These are phyloP conservation scores for Candida frijolesensis DNA, from an alignment of 1,139 yeast genomes.

Conservation along the genomic window DNA sequence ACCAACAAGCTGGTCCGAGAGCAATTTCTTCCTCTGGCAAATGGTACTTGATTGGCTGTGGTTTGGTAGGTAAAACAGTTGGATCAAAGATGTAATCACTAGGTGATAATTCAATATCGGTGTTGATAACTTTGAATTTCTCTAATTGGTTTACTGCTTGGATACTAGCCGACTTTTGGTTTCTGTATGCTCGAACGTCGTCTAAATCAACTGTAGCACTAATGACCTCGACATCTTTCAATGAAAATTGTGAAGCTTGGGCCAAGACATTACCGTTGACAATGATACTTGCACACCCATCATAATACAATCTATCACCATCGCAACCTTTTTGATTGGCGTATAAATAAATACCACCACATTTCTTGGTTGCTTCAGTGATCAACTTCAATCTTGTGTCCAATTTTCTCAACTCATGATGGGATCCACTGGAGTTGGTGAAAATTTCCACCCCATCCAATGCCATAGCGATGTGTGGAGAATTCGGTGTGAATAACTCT, in stretches of 20 bases:
- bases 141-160: slow-evolving; percentile 62
- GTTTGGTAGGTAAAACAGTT: slow-evolving; percentile 58
- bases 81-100: slow-evolving; percentile 61
- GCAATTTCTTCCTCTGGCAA: slow-evolving; percentile 95
- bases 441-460: slow-evolving; percentile 95
- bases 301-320: slow-evolving; percentile 95
- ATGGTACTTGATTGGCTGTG: slow-evolving; percentile 60
- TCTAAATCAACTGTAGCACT: slow-evolving; percentile 92
- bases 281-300: slow-evolving; percentile 93
- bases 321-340: slow-evolving; percentile 98
- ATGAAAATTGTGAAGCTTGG: slow-evolving; percentile 88
- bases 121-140: slow-evolving; percentile 63
- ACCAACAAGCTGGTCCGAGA: slow-evolving; percentile 98
- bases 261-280: slow-evolving; percentile 91
- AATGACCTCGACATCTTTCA: slow-evolving; percentile 89
- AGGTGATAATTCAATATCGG: slow-evolving; percentile 65
- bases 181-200: slow-evolving; percentile 83
- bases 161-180: slow-evolving; percentile 73
- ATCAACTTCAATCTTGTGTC: slow-evolving; percentile 83
- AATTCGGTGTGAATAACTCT: slow-evolving; percentile 92
- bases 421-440: slow-evolving; percentile 95
- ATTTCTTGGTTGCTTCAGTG: slow-evolving; percentile 88
- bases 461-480: slow-evolving; percentile 91
- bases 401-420: slow-evolving; percentile 89
- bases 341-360: slow-evolving; percentile 94